Base-by-base conservation (phyloP, 2,329 filamentous ascomycete genomes). In the Penicillium sp. region DNA sequence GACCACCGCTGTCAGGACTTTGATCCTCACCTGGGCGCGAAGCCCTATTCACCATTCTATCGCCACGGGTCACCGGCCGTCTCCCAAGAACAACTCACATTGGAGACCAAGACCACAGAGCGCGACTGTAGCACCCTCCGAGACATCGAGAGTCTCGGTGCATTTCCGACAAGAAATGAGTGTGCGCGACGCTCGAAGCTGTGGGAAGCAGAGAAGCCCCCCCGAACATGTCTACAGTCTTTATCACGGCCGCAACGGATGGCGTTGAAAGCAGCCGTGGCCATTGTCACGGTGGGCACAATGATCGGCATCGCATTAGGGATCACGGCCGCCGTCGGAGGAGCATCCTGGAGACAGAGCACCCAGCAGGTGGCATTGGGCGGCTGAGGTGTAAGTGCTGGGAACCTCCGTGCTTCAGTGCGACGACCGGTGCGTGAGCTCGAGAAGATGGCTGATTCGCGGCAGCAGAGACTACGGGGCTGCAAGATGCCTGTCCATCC, bases 291-390 rank as follows among this genome's bases (percentile, higher is more conserved):
- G 6, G 52, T 73, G 18, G 72, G 72, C 4, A 63, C 61, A 12
- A 72, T 72, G 64, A 66, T 74, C 13, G 73, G 67, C 5, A 67
- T 75, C 49, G 73, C 71, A 8, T 52, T 75, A 49, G 71, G 73
- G 3, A 72, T 75, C 48, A 71, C 70, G 1, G 64, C 64, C 24
- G 69, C 69, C 2, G 69, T 74, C 1, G 68, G 70, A 28, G 71
- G 70, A n/a, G 66, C 70, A 5, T 67, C 73, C 4, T 75, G 71
- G 66, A 71, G 64, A 49, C 65, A 56, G 8, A 61, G 64, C 49
- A 57, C 67, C 13, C 55, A 62, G 32, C 59, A 65, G 24, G 57
- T 58, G 25, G 41, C 56, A 1, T 58, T 69, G 46, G 51, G 53
- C n/a, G 49, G 49, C 29, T 57, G 36, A 44, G 47, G 36, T 34